Evolutionary conservation across 441 rosid genomes (phyloP).

Genomic region (Bruguiera hainesii): DNA sequence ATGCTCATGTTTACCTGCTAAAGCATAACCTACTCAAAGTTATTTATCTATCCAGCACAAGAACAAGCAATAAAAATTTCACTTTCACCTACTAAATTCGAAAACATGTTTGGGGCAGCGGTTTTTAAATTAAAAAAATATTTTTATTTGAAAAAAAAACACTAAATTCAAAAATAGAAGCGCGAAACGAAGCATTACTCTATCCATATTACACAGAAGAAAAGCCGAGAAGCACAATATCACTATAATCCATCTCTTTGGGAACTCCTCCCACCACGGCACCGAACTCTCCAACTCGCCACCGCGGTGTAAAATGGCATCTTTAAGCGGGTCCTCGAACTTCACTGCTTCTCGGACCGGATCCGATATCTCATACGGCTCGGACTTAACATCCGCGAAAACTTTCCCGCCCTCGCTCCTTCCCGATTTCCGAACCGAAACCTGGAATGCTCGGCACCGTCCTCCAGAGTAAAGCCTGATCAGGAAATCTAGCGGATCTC

Average conservation of each 20-base stretch:
- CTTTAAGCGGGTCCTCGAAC: conserved; percentile 24
- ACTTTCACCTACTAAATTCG: too few species aligned
- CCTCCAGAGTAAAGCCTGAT: conserved; percentile 25
- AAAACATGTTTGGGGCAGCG: too few species aligned
- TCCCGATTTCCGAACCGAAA: conserved; percentile 31
- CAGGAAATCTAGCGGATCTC: conserved; percentile 19
- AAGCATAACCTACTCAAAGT: conserved; percentile 28
- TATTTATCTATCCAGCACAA: conserved; percentile 11
- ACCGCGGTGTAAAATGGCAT: conserved; percentile 22
- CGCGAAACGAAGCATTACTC: conserved; percentile 45
- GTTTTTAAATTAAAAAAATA: too few species aligned
- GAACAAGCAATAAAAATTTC: neutral
- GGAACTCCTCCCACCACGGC: conserved; percentile 86
- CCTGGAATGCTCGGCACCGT: conserved; percentile 30
- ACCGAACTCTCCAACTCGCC: conserved; percentile 23
- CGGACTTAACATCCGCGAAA: conserved; percentile 40
- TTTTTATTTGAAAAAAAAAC: too few species aligned
- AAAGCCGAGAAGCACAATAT: conserved; percentile 83
- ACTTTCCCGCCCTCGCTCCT: conserved; percentile 33
- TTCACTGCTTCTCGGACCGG: conserved; percentile 28
- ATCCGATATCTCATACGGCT: conserved; percentile 26
- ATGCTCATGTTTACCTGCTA: conserved; percentile 95
- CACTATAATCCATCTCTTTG: conserved; percentile 88
- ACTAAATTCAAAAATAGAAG: neutral
- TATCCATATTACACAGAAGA: conserved; percentile 90